A percentile compares a stretch with the other conserved stretches of the same genome.
These are phyloP conservation scores for Umbelopsis sp. DNA, from an alignment of 192 early-diverging fungal species.

Conservation along the genomic window DNA sequence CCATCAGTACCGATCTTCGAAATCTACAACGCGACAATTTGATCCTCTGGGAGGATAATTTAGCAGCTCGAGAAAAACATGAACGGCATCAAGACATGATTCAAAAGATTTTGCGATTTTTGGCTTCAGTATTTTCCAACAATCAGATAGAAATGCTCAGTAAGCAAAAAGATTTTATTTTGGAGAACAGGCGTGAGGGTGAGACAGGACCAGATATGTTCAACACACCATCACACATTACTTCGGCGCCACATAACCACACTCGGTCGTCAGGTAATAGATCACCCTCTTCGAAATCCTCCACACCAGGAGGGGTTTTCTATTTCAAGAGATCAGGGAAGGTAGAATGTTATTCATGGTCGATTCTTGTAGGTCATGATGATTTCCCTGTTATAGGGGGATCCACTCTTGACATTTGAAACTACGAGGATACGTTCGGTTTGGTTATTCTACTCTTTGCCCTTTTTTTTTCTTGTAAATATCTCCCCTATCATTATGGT, in stretches of 20 bases:
- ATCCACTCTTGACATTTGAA: too few relatives aligned
- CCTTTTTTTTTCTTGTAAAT: too few relatives aligned
- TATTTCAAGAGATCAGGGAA: neutral
- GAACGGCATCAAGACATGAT: constrained; percentile 89
- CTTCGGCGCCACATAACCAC: neutral
- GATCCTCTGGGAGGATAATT: constrained; percentile 85
- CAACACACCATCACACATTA: neutral
- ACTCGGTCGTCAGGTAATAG: constrained; percentile 17
- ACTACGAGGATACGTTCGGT: too few relatives aligned
- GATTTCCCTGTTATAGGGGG: too few relatives aligned
- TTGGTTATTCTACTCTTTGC: too few relatives aligned
- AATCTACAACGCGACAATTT: constrained; percentile 88
- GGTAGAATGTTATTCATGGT: neutral
- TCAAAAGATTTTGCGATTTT: constrained; percentile 90
- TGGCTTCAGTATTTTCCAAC: constrained; percentile 82
- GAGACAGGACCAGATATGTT: neutral
- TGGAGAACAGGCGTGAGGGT: constrained; percentile 21
- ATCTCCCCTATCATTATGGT: too few relatives aligned
- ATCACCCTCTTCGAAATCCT: neutral
- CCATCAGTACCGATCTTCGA: constrained; percentile 85
- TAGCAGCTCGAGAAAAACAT: constrained; percentile 74
- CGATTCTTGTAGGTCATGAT: too few relatives aligned
- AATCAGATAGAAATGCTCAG: constrained; percentile 39
- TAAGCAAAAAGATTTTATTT: constrained; percentile 27
- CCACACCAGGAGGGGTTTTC: neutral